These are phyloP conservation scores for Nemania sp. DNA, from an alignment of 2,329 filamentous ascomycete species.

Conservation along the genomic window DNA sequence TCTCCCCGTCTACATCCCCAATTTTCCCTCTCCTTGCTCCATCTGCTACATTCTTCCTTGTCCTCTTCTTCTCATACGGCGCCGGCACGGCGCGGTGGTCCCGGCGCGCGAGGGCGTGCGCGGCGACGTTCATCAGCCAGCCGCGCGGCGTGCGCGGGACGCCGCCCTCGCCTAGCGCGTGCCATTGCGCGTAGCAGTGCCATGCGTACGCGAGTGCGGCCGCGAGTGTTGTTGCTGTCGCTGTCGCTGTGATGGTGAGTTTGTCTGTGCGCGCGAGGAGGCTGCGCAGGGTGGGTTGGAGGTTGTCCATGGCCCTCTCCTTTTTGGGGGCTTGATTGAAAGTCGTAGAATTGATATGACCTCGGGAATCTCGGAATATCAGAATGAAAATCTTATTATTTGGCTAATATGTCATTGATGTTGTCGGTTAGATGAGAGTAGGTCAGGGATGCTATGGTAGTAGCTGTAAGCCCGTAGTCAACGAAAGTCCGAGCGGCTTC, in stretches of 20 bases:
- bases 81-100: constrained; percentile 39
- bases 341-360: no score
- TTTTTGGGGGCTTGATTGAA: no score
- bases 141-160: constrained; percentile 47
- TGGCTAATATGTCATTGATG: no score
- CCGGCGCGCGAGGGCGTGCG: constrained; percentile 40
- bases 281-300: not conserved
- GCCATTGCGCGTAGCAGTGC: constrained; percentile 44
- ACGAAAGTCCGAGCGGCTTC: no score
- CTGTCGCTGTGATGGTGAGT: not conserved
- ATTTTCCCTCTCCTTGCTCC: not conserved
- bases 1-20: not conserved
- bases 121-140: constrained; percentile 43
- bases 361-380: no score
- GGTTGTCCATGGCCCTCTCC: not conserved
- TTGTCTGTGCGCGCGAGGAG: not conserved
- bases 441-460: no score
- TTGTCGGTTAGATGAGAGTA: no score
- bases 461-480: no score
- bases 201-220: constrained; percentile 29
- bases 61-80: constrained; percentile 32
- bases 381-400: no score
- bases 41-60: not conserved
- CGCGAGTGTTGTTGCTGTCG: constrained; percentile 7
- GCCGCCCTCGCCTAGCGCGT: constrained; percentile 49